Base-by-base conservation (phyloP, 1,284 basidiomycete species). In the Apiotrichum montevideense region DNA sequence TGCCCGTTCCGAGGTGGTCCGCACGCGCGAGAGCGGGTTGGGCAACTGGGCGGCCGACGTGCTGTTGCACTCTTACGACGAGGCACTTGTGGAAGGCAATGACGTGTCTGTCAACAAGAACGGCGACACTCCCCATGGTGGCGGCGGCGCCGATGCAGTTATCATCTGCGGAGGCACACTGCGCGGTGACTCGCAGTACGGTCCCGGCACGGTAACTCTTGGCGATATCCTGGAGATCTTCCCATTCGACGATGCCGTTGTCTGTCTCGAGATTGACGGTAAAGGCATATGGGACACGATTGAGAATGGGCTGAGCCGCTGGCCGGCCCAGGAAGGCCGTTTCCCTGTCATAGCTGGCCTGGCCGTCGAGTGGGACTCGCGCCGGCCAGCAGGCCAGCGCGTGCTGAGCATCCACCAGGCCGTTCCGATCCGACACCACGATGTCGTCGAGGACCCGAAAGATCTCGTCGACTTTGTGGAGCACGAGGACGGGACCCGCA, bases 11-110 rank as follows among this genome's bases (percentile, higher is more conserved):
- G 82, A 86, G 42, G 74, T 84, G 11, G 86, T 94, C 55, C 84
- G 91, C 13, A 77, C 76, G 9, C 60, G 67, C 37, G 75, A 95
- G 85, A 86, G 86, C 14, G 86, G 87, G 0, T 80, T 87, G 8
- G 87, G 85, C n/a, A 89, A 95, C 70, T 92, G 90, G 86, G 85
- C 93, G 56, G 87, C 90, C 1, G 92, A 96, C 72, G 85, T 94
- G 35, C 74, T 92, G 35, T 80, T 88, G 59, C 87, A 92, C 70
- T 84, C 88, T 0, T 95, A 93, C 67, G 91, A 94, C 59, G 90
- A 92, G 67, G 83, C 84, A 4, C 74, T 87, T 52, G 51, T 71
- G 29, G 71, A 74, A 45, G 61, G 58, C 13, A 56, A 52, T 29
- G 4, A 11, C 1, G 11, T n/a, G 3, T 58, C 65, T 29, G 5